phyloP scores from a whole-genome alignment of 208 protist species.

The Acanthamoeba culbertsoni region DNA sequence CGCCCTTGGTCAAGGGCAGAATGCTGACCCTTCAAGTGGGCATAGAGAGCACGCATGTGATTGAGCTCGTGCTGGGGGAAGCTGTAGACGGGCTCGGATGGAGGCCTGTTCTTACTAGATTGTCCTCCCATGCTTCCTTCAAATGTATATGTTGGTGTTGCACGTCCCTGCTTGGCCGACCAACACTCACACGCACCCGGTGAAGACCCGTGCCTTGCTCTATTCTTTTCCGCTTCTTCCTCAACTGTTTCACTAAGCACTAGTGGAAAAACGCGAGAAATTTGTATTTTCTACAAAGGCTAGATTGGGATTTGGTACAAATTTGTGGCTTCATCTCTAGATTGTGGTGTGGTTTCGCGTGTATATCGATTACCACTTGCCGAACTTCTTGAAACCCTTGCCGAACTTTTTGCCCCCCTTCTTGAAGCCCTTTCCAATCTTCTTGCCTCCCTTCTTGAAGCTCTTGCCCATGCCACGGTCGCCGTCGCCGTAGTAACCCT shows the following conservation, averaged over 20 bases:
- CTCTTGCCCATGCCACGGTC: background rate
- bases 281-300: too few species aligned
- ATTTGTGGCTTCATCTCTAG: too few species aligned
- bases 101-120: background rate
- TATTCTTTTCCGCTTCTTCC: too few species aligned
- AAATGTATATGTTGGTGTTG: too few species aligned
- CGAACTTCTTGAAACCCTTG: background rate
- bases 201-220: too few species aligned
- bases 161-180: too few species aligned
- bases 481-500: background rate
- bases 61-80: background rate
- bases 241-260: too few species aligned
- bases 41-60: background rate
- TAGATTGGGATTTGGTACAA: too few species aligned
- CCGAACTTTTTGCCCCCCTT: background rate
- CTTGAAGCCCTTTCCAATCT: background rate
- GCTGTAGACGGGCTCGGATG: background rate
- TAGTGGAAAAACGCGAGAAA: too few species aligned
- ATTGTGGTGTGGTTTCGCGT: too few species aligned
- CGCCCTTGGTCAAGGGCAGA: background rate
- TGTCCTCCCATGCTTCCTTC: background rate
- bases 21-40: background rate
- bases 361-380: background rate
- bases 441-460: conserved; percentile 1
- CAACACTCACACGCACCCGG: too few species aligned